phyloP scores from a whole-genome alignment of 169 alveolate genomes.

The Cryptosporidium parvum region DNA sequence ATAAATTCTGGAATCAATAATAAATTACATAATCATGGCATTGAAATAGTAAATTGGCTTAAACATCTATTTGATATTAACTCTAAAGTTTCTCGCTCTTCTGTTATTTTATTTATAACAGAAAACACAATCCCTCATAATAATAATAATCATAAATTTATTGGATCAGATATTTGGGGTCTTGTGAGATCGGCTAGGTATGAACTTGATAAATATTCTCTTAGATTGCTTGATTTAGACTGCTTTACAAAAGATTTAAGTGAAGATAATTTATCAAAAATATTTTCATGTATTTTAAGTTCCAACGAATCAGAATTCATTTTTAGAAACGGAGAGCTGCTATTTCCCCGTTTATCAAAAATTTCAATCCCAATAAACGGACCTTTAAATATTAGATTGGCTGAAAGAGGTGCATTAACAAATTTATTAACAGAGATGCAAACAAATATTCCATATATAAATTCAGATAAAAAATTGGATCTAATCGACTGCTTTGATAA shows the following conservation, averaged over 20 bases:
- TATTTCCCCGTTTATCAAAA: conserved; percentile 17
- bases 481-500: conserved; percentile 13
- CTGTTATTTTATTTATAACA: conserved; percentile 18
- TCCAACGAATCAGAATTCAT: conserved; percentile 46
- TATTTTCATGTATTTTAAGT: neutral
- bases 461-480: conserved; percentile 15
- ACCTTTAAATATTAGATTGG: conserved; percentile 15
- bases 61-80: neutral
- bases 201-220: conserved; percentile 12
- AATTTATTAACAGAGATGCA: conserved; percentile 26
- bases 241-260: neutral
- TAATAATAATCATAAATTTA: neutral
- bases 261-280: conserved; percentile 1
- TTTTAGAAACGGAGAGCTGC: conserved; percentile 17
- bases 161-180: conserved; percentile 73
- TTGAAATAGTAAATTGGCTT: conserved; percentile 34
- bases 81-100: neutral
- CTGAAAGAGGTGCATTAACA: conserved; percentile 70
- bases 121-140: conserved; percentile 24
- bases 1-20: neutral
- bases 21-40: neutral
- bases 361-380: conserved; percentile 5
- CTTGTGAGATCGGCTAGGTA: conserved; percentile 55
- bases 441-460: neutral
- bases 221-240: conserved; percentile 47